These are phyloP conservation scores for Ascodesmis nigricans DNA, from an alignment of 495 filamentous ascomycete species.

Conservation along the genomic window DNA sequence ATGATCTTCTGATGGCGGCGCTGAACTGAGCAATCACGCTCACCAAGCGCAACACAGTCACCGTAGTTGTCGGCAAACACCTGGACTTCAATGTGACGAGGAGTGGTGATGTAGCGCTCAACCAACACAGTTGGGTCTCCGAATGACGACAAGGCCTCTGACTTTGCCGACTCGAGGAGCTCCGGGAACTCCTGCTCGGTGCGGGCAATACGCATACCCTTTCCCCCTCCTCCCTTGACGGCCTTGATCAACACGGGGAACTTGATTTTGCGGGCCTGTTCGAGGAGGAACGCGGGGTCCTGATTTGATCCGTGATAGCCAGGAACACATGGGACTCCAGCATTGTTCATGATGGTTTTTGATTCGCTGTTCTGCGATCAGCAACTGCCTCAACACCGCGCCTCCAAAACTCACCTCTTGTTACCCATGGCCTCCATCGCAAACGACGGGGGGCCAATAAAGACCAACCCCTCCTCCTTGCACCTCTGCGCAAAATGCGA, in stretches of 20 bases:
- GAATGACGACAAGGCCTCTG: slow-evolving; percentile 76
- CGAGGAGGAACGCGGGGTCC: slow-evolving; percentile 43
- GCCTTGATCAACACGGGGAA: slow-evolving; percentile 94
- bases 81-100: slow-evolving; percentile 93
- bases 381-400: neutral
- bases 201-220: slow-evolving; percentile 91
- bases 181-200: slow-evolving; percentile 53
- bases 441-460: slow-evolving; percentile 78
- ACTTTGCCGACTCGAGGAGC: slow-evolving; percentile 68
- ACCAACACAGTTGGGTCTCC: slow-evolving; percentile 92
- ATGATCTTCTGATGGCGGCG: slow-evolving; percentile 89
- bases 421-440: slow-evolving; percentile 97
- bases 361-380: slow-evolving; percentile 30
- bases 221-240: slow-evolving; percentile 87
- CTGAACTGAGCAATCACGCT: slow-evolving; percentile 74
- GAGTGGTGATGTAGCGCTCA: slow-evolving; percentile 87
- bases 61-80: slow-evolving; percentile 84
- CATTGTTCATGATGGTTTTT: slow-evolving; percentile 88
- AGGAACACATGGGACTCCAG: slow-evolving; percentile 86
- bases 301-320: slow-evolving; percentile 87
- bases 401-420: slow-evolving; percentile 40
- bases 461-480: slow-evolving; percentile 72
- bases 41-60: slow-evolving; percentile 63
- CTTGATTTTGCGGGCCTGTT: slow-evolving; percentile 55
- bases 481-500: slow-evolving; percentile 73